Percentiles rank a stretch among this genome's conserved stretches.
These are phyloP conservation scores for Geranium incanum DNA, from an alignment of 441 rosid species.

Conservation along the genomic window DNA sequence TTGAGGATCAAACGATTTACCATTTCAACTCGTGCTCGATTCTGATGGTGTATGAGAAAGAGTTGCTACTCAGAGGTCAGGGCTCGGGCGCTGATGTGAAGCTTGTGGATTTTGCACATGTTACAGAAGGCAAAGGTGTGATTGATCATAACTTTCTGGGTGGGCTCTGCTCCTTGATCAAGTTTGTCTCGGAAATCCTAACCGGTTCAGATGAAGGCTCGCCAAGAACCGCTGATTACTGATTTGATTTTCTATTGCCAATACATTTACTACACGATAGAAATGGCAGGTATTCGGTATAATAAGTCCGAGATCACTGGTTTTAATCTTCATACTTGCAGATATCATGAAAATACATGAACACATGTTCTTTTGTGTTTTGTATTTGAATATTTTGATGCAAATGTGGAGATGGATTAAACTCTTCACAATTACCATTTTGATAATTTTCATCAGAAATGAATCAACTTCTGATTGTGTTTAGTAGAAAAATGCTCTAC, in stretches of 20 bases:
- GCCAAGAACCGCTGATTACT: neutral
- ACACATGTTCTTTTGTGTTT: neutral
- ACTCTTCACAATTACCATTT: no score
- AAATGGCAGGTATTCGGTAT: no score
- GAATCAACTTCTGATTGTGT: neutral
- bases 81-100: constrained; percentile 42
- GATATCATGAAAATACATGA: neutral
- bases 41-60: constrained; percentile 59
- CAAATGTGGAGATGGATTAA: neutral
- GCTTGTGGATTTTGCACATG: constrained; percentile 95
- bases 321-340: neutral
- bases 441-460: neutral
- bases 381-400: neutral
- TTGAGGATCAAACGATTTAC: constrained; percentile 78
- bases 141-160: constrained; percentile 96
- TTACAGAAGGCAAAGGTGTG: constrained; percentile 66
- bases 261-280: no score
- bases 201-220: constrained; percentile 35
- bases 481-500: no score
- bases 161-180: constrained; percentile 85
- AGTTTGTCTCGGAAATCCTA: constrained; percentile 64
- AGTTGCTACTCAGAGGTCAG: constrained; percentile 30
- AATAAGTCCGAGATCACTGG: neutral
- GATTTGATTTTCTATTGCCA: neutral
- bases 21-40: constrained; percentile 86